Percentiles rank a stretch among this genome's conserved stretches.
Conservation (phyloP, 1,284 basidiomycete species). For the Papiliotrema nemorosa region DNA sequence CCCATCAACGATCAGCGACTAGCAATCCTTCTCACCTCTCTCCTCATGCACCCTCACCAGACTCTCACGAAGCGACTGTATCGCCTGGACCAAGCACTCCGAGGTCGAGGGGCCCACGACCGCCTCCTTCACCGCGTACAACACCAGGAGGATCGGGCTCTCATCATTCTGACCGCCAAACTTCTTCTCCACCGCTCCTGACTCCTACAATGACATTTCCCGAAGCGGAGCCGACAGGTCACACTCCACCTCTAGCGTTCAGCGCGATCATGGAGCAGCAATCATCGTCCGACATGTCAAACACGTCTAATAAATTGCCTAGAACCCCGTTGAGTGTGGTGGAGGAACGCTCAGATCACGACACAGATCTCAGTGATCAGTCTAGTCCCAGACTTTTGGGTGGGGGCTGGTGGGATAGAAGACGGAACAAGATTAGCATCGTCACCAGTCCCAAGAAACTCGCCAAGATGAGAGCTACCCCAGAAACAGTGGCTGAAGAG, state of each 20-base stretch:
- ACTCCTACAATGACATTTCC: neutral
- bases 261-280: neutral
- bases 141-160: neutral
- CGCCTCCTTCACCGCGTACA: conserved; percentile 3
- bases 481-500: neutral
- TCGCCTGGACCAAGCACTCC: neutral
- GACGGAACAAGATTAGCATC: conserved; percentile 10
- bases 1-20: neutral
- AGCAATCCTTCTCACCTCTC: conserved; percentile 1
- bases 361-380: conserved; percentile 16
- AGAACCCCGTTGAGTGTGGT: conserved; percentile 8
- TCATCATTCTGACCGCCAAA: neutral
- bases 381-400: neutral
- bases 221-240: neutral
- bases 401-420: conserved; percentile 21
- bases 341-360: conserved; percentile 18
- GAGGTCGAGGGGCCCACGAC: neutral
- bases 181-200: neutral
- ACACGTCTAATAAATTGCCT: no score
- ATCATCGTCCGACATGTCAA: no score
- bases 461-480: neutral
- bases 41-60: neutral
- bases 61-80: neutral
- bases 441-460: conserved; percentile 8
- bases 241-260: neutral